Percentiles rank a stretch among this genome's conserved stretches.
Conservation (phyloP, 2,329 filamentous ascomycete species). For the Fusarium graminum region DNA sequence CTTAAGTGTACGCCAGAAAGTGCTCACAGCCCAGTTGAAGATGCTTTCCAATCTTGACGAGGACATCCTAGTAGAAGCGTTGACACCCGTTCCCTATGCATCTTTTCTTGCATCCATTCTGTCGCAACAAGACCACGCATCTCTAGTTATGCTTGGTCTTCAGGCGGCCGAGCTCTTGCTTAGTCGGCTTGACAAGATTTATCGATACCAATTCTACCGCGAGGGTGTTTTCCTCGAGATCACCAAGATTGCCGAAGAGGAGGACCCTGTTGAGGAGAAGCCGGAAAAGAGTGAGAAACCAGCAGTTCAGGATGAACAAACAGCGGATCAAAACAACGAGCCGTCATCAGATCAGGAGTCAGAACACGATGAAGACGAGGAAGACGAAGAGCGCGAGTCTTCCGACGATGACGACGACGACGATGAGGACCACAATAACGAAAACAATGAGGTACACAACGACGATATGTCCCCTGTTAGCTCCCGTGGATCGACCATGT, state of each 20-base stretch:
- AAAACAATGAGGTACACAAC: slow-evolving; percentile 65
- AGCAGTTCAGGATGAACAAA: slow-evolving; percentile 46
- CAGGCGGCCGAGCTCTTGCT: slow-evolving; percentile 91
- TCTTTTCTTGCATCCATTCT: slow-evolving; percentile 96
- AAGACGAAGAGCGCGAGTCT: slow-evolving; percentile 55
- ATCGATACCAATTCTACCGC: slow-evolving; percentile 95
- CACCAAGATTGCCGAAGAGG: slow-evolving; percentile 76
- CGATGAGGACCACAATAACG: slow-evolving; percentile 63
- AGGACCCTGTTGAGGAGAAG: slow-evolving; percentile 49
- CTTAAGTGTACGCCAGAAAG: slow-evolving; percentile 91
- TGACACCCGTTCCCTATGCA: slow-evolving; percentile 91
- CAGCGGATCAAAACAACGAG: slow-evolving; percentile 49
- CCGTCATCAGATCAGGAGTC: slow-evolving; percentile 51
- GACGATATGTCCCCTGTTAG: slow-evolving; percentile 74
- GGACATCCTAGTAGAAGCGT: slow-evolving; percentile 83
- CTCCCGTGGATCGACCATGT: slow-evolving; percentile 76
- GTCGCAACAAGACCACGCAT: slow-evolving; percentile 92
- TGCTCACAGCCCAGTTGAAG: slow-evolving; percentile 94
- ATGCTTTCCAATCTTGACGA: slow-evolving; percentile 97
- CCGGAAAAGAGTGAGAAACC: slow-evolving; percentile 33
- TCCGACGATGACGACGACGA: slow-evolving; percentile 64
- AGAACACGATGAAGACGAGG: slow-evolving; percentile 47
- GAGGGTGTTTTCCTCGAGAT: slow-evolving; percentile 97
- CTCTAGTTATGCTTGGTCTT: slow-evolving; percentile 86
- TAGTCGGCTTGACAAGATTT: slow-evolving; percentile 85